Base-by-base conservation (phyloP, 345 rosid species). In the Angophora floribunda region DNA sequence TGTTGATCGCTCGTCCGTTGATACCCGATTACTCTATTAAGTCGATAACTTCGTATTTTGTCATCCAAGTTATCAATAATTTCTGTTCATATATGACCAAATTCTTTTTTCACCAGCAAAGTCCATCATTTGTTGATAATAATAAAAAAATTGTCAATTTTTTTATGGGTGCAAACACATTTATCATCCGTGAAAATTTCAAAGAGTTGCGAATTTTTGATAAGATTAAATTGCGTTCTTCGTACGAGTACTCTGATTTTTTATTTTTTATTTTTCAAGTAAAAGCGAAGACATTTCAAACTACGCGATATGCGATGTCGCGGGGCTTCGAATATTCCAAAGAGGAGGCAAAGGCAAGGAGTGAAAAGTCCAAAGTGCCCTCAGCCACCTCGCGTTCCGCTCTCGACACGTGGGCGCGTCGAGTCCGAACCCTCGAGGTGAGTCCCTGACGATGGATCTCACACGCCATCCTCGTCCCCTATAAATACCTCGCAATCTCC, bases 1-100 rank as follows among this genome's bases (percentile, higher is more conserved):
- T 1, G 0, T 0, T 0, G 0, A 55, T 55, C 19, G 11, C 2
- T 53, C 10, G 0, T 4, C 7, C 1, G 1, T 4, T 0, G 22
- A 0, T 55, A 55, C 41, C 0, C 2, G 11, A 22, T 55, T 26
- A 1, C 4, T 22, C 8, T 22, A 2, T 55, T 5, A 21, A 8
- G 24, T 55, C 2, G 1, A 22, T 55, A 22, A 55, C 2, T 22
- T 9, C 2, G 21, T 0, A 55, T 9, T 0, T 0, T 9, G 2
- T 55, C 9, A 0, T 55, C 21, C 1, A 22, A 55, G 6, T 55
- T 55, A 22, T 55, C 0, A 55, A 55, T 55, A 55, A 22, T 22
- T 36, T 0, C 0, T 21, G 7, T 55, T 55, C 1, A 22, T 4
- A 21, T 3, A 55, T 0, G 6, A 55, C 2, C 3, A 1, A 1